These are phyloP conservation scores for Epichloe elymi DNA, from an alignment of 2,329 filamentous ascomycete species.

Conservation along the genomic window DNA sequence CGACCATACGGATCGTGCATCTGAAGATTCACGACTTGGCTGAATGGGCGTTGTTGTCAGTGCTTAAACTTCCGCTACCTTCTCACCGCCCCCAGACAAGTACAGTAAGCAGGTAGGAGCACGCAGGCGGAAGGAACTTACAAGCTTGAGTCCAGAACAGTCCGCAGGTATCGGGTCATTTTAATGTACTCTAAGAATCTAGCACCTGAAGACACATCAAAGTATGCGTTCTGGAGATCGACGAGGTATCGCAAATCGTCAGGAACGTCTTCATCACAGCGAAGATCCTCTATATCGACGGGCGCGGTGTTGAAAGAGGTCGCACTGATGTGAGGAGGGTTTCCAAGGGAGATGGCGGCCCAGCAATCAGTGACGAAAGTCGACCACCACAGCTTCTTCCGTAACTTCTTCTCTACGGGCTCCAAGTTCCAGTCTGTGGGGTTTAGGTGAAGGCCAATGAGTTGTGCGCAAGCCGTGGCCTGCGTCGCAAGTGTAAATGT, in stretches of 20 bases:
- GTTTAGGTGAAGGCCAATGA: slow-evolving; percentile 32
- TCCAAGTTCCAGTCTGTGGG: slow-evolving; percentile 28
- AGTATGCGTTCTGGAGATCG: slow-evolving; percentile 17
- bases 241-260: slow-evolving; percentile 22
- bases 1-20: slow-evolving; percentile 8
- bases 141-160: slow-evolving; percentile 22
- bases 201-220: slow-evolving; percentile 22
- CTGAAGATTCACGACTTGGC: slow-evolving; percentile 13
- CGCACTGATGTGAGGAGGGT: slow-evolving; percentile 29
- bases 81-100: neutral
- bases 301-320: slow-evolving; percentile 27
- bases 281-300: slow-evolving; percentile 27
- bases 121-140: slow-evolving; percentile 10
- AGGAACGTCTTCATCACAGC: slow-evolving; percentile 28
- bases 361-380: slow-evolving; percentile 29
- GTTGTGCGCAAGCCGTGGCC: slow-evolving; percentile 30
- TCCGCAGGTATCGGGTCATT: slow-evolving; percentile 18
- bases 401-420: slow-evolving; percentile 27
- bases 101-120: neutral
- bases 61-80: neutral
- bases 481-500: slow-evolving; percentile 31
- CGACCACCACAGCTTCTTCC: slow-evolving; percentile 34
- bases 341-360: slow-evolving; percentile 33
- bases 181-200: slow-evolving; percentile 24
- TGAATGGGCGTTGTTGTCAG: slow-evolving; percentile 8